Base-by-base conservation (phyloP, 345 rosid species). In the Brassica cretica region DNA sequence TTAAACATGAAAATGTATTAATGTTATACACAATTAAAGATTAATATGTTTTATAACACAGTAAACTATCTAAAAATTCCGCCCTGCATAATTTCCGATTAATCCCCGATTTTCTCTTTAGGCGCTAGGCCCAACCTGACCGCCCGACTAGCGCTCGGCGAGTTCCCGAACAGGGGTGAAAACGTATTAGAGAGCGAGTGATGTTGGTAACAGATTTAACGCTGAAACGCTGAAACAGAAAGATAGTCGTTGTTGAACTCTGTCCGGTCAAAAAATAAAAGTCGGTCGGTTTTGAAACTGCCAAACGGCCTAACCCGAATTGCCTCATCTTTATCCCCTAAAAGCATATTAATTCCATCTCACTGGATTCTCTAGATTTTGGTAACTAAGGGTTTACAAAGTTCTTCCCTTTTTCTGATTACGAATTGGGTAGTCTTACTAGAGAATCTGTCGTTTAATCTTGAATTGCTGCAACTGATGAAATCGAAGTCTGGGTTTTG, bases 241-340 rank as follows among this genome's bases (percentile, higher is more conserved):
- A n/a, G 55, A 74, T 33, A 35, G 3, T 65, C 25, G 67, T 41
- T 46, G 6, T 41, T 41, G 41, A 35, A 35, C 41, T 41, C 3
- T 41, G 49, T 41, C 5, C 14, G 44, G 46, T 64, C 3, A 5
- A 11, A 29, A 68, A 61, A 71, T 71, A 21, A 21, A 21, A 21
- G 24, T 21, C 24, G 24, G 76, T 51, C 66, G 29, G 72, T 24
- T 78, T 56, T 58, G 72, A n/a, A 9, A 72, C 51, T 41, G n/a
- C 60, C 61, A 15, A 6, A 16, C 41, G 14, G 44, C 69, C 41
- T 62, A 63, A 63, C 2, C 64, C 70, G 27, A 12, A 5, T 32
- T 49, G 39, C 49, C 51, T 51, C 44, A 27, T 51, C 67, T 33
- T 64, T 27, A 64, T 64, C 44, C n/a, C 68, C 68, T 8, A 1